Conservation (phyloP, 129 eudicot species). For the Artemisia argyi region DNA sequence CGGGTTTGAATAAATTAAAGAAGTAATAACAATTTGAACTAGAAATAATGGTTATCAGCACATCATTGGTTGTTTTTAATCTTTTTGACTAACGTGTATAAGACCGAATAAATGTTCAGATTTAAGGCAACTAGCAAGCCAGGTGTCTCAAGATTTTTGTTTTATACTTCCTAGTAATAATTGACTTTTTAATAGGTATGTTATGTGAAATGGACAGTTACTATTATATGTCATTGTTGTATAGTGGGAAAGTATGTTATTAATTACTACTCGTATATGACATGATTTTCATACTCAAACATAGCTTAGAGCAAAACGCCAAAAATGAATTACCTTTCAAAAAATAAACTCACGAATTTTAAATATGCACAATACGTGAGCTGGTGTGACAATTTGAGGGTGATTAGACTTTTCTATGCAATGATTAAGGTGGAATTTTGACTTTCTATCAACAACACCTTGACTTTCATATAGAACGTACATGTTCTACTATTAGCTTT, state of each 20-base stretch:
- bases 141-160: too few species aligned
- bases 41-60: slow-evolving; percentile 16
- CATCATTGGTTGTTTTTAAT: slow-evolving; percentile 14
- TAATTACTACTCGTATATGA: too few species aligned
- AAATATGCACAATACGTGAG: background rate
- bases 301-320: too few species aligned
- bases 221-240: too few species aligned
- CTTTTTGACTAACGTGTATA: background rate
- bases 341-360: background rate
- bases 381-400: background rate
- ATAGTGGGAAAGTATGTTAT: too few species aligned
- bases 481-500: slow-evolving; percentile 18
- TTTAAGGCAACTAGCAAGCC: too few species aligned
- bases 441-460: slow-evolving; percentile 31
- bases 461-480: slow-evolving; percentile 24
- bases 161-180: too few species aligned
- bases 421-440: slow-evolving; percentile 28
- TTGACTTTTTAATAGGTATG: too few species aligned
- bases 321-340: too few species aligned
- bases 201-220: too few species aligned
- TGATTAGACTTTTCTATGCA: slow-evolving; percentile 7
- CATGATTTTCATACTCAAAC: too few species aligned
- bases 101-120: too few species aligned
- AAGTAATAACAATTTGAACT: slow-evolving; percentile 17
- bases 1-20: slow-evolving; percentile 22